Base-by-base conservation (phyloP, 345 rosid genomes). In the Melaleuca quinquenervia region DNA sequence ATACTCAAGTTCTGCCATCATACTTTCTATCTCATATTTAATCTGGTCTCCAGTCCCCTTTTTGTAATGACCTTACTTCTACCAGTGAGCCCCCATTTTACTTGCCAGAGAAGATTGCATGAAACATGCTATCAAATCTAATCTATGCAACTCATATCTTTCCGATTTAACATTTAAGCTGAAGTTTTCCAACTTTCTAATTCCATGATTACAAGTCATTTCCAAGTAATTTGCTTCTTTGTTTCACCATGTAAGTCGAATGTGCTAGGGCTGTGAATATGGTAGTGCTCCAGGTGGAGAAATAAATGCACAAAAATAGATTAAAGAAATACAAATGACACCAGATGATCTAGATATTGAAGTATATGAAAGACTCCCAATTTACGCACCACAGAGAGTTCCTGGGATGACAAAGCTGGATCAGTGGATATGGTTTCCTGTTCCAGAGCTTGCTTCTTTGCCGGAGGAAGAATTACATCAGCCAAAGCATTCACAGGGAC, bases 361-460 rank as follows among this genome's bases (percentile, higher is more conserved):
- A 32, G 21, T 64, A 32, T 86, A 48, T 83, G 62, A 82, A 51
- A 74, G 87, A 85, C 89, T 49, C 89, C 80, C 29, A 50, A 87
- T 60, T 87, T 86, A 90, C 94, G 50, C 87, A 96, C 99, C 93
- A 92, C 62, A 86, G 98, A 94, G 87, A 93, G 89, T 85, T 94
- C 95, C 84, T 89, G 83, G 44, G 50, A 85, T 53, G 82, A 27
- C 11, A 21, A 53, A 84, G 92, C 84, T 52, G 88, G 85, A 85
- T 89, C 92, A 45, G 83, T 60, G 89, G 92, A 82, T 50, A 87
- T 85, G 85, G 60, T 87, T 87, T 91, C 95, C 90, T 87, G 92
- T 85, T 92, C 95, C 90, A 97, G 60, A 84, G 93, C 93, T 90
- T 90, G 95, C 90, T 91, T 97, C 93, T 95, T 96, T 74, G 95